Evolutionary conservation across 768 basidiomycete species (phyloP), one percentile per base, ranked within the genome.

Genomic region (Amanita exitialis): DNA sequence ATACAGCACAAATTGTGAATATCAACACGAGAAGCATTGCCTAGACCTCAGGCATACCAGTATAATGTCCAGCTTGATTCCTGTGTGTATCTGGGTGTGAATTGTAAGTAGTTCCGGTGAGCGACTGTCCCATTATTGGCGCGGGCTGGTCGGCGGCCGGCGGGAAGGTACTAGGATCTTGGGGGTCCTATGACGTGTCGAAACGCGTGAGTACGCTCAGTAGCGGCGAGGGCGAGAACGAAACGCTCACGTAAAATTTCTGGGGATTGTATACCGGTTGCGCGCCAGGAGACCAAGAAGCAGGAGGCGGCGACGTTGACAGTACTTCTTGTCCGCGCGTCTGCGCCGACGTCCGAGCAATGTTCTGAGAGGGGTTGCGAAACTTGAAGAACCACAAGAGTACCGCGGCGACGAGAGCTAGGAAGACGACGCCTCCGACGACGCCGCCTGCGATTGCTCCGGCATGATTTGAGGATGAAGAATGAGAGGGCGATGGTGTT

Each of bases 371-470:
- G 38, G 6, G 58, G 54, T 9, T 73, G 67, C 13, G 53, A 68
- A 9, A 76, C 60, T 37, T 28, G 12, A 16, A 54, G 55, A 73
- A 69, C 69, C 74, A 81, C 47, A 72, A 59, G 3, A 64, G 35
- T 4, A 58, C 54, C 6, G 72, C 68, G 12, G 53, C 69, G 10
- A 77, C 60, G 37, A 69, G 49, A 9, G 69, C 73, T 15, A 77
- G 44, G 21, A 64, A 66, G 10, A 75, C 69, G 3, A 83, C 48
- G 18, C 73, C 79, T 4, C 77, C 80, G 1, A 81, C 68, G 6
- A 76, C 74, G 16, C 82, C 81, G 18, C 82, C 83, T 5, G 78
- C 76, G 32, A 85, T 82, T 16, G 78, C 78, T 2, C 80, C 81
- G 2, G 76, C 71, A 56, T 77, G 65, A 59, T 54, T 32, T 51